These are phyloP conservation scores for Melanopsichium pennsylvanicum DNA, from an alignment of 1,284 basidiomycete genomes.

Conservation along the genomic window DNA sequence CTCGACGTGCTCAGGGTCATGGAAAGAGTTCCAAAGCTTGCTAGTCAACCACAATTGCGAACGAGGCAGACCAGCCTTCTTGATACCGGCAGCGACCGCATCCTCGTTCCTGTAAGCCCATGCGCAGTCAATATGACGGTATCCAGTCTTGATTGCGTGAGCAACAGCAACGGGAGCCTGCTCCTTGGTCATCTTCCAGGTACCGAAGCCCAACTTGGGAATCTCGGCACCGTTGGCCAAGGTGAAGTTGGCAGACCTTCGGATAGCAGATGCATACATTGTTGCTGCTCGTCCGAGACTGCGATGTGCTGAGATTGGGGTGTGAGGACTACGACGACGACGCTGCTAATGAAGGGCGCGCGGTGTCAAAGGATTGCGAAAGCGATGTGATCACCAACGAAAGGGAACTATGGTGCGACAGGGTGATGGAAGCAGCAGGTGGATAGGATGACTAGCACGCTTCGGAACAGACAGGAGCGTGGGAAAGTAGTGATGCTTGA, in stretches of 20 bases:
- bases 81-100: conserved; percentile 82
- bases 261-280: conserved; percentile 52
- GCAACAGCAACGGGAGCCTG: conserved; percentile 70
- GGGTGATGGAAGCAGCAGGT: no score
- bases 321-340: background rate
- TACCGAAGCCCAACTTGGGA: conserved; percentile 58
- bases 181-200: conserved; percentile 57
- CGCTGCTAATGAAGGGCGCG: conserved; percentile 3
- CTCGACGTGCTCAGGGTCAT: conserved; percentile 67
- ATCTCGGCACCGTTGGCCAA: conserved; percentile 58
- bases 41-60: conserved; percentile 83
- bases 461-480: background rate
- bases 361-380: background rate
- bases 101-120: conserved; percentile 75
- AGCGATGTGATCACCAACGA: conserved; percentile 6
- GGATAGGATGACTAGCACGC: conserved; percentile 3
- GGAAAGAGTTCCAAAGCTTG: conserved; percentile 80
- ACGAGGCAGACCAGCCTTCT: conserved; percentile 76
- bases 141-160: conserved; percentile 57
- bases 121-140: conserved; percentile 56
- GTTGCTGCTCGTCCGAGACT: conserved; percentile 1
- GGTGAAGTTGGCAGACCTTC: conserved; percentile 50
- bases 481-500: background rate
- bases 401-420: no score
- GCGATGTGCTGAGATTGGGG: background rate